Evolutionary conservation across 2,329 filamentous ascomycete species (phyloP).

Genomic region (Helotiales sp.): DNA sequence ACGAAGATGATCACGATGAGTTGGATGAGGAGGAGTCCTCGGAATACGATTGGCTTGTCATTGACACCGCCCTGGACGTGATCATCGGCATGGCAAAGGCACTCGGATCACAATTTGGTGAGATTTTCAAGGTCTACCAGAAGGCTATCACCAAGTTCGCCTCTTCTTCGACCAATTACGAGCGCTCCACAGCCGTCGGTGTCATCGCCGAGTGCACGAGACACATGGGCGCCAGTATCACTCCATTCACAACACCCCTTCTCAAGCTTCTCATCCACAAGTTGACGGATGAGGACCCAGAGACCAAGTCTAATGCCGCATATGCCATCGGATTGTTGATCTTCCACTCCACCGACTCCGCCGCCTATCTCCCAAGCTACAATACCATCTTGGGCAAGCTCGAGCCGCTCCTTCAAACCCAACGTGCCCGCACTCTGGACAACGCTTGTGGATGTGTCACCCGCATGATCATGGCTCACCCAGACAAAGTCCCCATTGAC

Average conservation of each 20-base stretch:
- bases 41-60: slow-evolving; percentile 96
- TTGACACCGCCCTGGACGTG: slow-evolving; percentile 93
- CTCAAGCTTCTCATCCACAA: slow-evolving; percentile 84
- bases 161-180: slow-evolving; percentile 81
- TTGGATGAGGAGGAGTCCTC: slow-evolving; percentile 73
- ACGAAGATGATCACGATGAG: slow-evolving; percentile 77
- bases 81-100: slow-evolving; percentile 83
- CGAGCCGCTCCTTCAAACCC: slow-evolving; percentile 79
- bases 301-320: slow-evolving; percentile 93
- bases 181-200: slow-evolving; percentile 88
- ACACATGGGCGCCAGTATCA: slow-evolving; percentile 81
- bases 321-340: slow-evolving; percentile 89
- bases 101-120: slow-evolving; percentile 78
- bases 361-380: slow-evolving; percentile 75
- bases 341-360: slow-evolving; percentile 74
- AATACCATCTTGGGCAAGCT: slow-evolving; percentile 81
- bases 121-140: slow-evolving; percentile 96
- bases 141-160: slow-evolving; percentile 89
- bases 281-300: slow-evolving; percentile 84
- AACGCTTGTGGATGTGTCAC: slow-evolving; percentile 91
- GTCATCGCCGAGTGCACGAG: slow-evolving; percentile 90
- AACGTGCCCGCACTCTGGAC: slow-evolving; percentile 83
- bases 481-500: slow-evolving; percentile 78
- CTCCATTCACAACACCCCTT: slow-evolving; percentile 77
- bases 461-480: slow-evolving; percentile 89